Conservation (phyloP, 805 yeast species). For the Ogataea parapolymorpha region DNA sequence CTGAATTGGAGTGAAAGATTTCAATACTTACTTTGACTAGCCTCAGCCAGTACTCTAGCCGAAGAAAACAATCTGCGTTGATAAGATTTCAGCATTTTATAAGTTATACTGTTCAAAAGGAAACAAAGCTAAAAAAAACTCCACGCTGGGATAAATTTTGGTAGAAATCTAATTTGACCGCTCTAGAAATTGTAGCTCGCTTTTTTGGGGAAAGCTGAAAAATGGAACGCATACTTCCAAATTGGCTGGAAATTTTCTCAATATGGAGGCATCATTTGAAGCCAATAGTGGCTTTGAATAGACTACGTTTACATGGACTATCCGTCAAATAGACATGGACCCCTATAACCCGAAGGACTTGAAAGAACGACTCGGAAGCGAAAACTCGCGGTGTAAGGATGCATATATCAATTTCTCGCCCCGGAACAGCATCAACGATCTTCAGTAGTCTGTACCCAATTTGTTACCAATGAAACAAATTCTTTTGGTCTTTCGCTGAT, state of each 20-base stretch:
- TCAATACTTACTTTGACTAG: slow-evolving; percentile 26
- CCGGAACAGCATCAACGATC: slow-evolving; percentile 9
- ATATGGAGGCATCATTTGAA: too few relatives aligned
- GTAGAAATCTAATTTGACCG: not conserved
- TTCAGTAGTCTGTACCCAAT: slow-evolving; percentile 50
- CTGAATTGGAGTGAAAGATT: not conserved
- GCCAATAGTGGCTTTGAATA: too few relatives aligned
- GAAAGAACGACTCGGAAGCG: slow-evolving; percentile 9
- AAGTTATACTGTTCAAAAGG: not conserved
- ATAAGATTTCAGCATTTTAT: slow-evolving; percentile 30
- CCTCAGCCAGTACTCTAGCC: slow-evolving; percentile 27
- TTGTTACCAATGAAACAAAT: slow-evolving; percentile 58
- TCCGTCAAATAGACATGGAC: not conserved
- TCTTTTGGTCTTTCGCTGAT: slow-evolving; percentile 82
- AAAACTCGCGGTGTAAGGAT: slow-evolving; percentile 6
- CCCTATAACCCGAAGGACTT: not conserved
- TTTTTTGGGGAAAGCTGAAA: too few relatives aligned
- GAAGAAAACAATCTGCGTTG: slow-evolving; percentile 33
- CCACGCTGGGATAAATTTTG: not conserved
- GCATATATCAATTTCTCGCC: not conserved
- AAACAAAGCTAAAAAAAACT: not conserved
- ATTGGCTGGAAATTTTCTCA: too few relatives aligned
- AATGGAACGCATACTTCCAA: too few relatives aligned
- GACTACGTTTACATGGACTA: too few relatives aligned
- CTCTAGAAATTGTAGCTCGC: too few relatives aligned